A percentile compares a stretch with the other conserved stretches of the same genome.
Conservation (phyloP, 495 filamentous ascomycete genomes). For the Penicillium simplicissimum region DNA sequence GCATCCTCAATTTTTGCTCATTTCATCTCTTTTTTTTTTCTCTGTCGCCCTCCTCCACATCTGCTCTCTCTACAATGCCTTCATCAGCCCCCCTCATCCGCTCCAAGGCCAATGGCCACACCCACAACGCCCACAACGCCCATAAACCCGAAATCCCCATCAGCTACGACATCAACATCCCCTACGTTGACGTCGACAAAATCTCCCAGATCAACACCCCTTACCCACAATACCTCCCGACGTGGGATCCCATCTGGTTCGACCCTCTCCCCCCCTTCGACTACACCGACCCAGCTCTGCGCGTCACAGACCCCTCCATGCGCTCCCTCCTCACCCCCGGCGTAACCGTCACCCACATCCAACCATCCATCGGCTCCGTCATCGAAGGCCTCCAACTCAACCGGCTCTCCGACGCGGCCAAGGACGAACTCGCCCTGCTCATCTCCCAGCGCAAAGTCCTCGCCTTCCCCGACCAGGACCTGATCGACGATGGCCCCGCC, state of each 20-base stretch:
- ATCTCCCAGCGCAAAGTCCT: conserved; percentile 77
- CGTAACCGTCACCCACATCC: conserved; percentile 61
- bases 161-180: conserved; percentile 60
- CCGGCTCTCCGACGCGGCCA: conserved; percentile 64
- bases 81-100: conserved; percentile 39
- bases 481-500: conserved; percentile 66
- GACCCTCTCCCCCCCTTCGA: conserved; percentile 59
- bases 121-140: conserved; percentile 7
- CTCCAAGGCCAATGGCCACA: conserved; percentile 29
- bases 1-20: background rate
- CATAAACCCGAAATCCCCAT: conserved; percentile 46
- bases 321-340: conserved; percentile 52
- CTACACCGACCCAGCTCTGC: conserved; percentile 59
- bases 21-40: background rate
- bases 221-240: conserved; percentile 63
- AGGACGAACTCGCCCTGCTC: conserved; percentile 76
- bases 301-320: conserved; percentile 56
- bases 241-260: conserved; percentile 64
- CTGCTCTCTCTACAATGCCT: conserved; percentile 27
- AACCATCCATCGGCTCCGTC: conserved; percentile 70
- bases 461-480: conserved; percentile 71
- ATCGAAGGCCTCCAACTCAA: conserved; percentile 73
- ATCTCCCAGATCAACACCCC: conserved; percentile 44
- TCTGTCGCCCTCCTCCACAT: background rate
- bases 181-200: conserved; percentile 48